Evolutionary conservation across 108 stramenopile species (phyloP).

Genomic region (Seminavis robusta): DNA sequence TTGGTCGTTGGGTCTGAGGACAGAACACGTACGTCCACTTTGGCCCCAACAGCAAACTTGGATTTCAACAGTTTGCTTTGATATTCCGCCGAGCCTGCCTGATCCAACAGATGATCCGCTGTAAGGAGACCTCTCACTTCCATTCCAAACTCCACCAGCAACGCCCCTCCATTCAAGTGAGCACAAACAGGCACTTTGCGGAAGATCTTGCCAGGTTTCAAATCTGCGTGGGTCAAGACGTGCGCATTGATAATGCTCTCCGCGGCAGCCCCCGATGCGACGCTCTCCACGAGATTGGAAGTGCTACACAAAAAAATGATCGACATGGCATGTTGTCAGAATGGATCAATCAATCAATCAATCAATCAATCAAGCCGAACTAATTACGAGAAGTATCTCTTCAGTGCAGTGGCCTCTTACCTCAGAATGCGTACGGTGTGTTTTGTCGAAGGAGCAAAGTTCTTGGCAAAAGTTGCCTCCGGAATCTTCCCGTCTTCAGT

Average conservation of each 20-base stretch:
- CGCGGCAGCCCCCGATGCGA: conserved; percentile 78
- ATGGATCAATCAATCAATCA: no score
- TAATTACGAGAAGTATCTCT: no score
- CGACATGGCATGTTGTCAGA: no score
- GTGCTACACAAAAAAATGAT: no score
- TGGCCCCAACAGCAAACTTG: conserved; percentile 69
- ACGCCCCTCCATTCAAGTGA: conserved; percentile 51
- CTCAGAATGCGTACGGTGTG: conserved; percentile 68
- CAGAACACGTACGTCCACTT: conserved; percentile 76
- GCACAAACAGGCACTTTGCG: conserved; percentile 63
- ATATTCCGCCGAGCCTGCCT: conserved; percentile 43
- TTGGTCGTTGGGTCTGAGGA: conserved; percentile 49
- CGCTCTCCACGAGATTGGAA: conserved; percentile 64
- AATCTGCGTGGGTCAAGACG: conserved; percentile 73
- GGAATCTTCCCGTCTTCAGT: conserved; percentile 33
- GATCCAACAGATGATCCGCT: conserved; percentile 60
- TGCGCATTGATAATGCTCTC: conserved; percentile 65
- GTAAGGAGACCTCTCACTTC: conserved; percentile 70
- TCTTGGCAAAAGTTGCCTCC: conserved; percentile 64
- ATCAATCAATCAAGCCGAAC: no score
- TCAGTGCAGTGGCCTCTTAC: no score
- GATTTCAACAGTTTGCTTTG: conserved; percentile 56
- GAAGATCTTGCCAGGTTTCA: conserved; percentile 65
- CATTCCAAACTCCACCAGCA: conserved; percentile 69
- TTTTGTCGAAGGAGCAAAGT: conserved; percentile 64